These are phyloP conservation scores for Martiniozyma asiatica DNA, from an alignment of 1,139 yeast species.

Conservation along the genomic window DNA sequence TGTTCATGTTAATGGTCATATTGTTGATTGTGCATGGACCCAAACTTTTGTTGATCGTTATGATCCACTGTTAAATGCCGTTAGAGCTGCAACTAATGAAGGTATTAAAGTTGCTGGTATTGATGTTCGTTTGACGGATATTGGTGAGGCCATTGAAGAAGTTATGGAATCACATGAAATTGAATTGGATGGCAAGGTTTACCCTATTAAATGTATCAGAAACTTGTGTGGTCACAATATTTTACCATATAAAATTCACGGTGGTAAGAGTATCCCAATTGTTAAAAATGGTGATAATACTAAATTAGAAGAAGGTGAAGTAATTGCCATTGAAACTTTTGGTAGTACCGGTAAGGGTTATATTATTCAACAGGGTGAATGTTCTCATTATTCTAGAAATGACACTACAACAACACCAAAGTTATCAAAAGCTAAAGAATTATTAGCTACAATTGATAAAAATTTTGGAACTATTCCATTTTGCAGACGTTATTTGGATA, in stretches of 20 bases:
- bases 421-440: conserved; percentile 52
- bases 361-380: conserved; percentile 79
- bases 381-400: conserved; percentile 70
- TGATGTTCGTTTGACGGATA: conserved; percentile 88
- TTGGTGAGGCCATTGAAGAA: conserved; percentile 93
- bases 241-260: conserved; percentile 73
- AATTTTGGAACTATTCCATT: conserved; percentile 92
- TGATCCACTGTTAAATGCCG: conserved; percentile 72
- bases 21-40: conserved; percentile 92
- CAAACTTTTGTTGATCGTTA: conserved; percentile 78
- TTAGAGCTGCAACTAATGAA: conserved; percentile 84
- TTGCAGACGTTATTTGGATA: conserved; percentile 89
- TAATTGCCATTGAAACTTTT: conserved; percentile 95
- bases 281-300: conserved; percentile 88
- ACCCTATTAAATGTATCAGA: conserved; percentile 79
- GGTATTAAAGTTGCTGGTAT: conserved; percentile 92
- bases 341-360: conserved; percentile 95
- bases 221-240: conserved; percentile 94
- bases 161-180: conserved; percentile 95
- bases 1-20: conserved; percentile 92
- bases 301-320: conserved; percentile 98
- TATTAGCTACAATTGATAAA: conserved; percentile 57
- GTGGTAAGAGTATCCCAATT: conserved; percentile 93
- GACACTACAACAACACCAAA: conserved; percentile 37
- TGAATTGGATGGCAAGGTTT: conserved; percentile 75